A percentile compares a stretch with the other conserved stretches of the same genome.
Conservation (phyloP, 352 stramenopile genomes). For the Albugo candida region DNA sequence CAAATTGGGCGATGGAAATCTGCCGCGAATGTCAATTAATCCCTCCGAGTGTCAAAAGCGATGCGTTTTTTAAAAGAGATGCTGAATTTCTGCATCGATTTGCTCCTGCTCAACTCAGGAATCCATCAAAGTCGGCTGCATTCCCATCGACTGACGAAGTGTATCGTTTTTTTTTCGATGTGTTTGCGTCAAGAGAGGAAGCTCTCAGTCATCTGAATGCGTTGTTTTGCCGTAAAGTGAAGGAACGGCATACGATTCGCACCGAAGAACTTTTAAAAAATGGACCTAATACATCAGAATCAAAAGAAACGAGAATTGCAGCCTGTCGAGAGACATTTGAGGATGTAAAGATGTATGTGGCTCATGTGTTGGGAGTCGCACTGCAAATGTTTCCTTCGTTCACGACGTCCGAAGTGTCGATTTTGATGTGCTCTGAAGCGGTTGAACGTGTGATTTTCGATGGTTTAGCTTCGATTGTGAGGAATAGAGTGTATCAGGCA, state of each 20-base stretch:
- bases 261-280: conserved; percentile 10
- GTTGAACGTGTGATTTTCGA: conserved; percentile 23
- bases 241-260: conserved; percentile 10
- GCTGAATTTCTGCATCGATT: conserved; percentile 32
- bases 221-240: conserved; percentile 28
- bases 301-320: not conserved
- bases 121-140: not conserved
- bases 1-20: conserved; percentile 37
- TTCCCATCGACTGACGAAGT: conserved; percentile 18
- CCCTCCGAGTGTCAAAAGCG: conserved; percentile 18
- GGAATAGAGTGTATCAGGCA: too few species aligned
- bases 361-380: conserved; percentile 28
- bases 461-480: not conserved
- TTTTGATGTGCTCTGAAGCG: conserved; percentile 25
- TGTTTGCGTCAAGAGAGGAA: conserved; percentile 28
- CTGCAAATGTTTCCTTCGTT: conserved; percentile 42
- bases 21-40: conserved; percentile 42
- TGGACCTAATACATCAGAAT: conserved; percentile 6
- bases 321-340: conserved; percentile 25
- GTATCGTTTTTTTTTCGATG: conserved; percentile 31
- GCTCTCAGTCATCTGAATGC: conserved; percentile 45
- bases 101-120: conserved; percentile 6
- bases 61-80: conserved; percentile 33
- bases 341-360: conserved; percentile 49
- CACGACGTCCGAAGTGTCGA: conserved; percentile 22